Base-by-base conservation (phyloP, 306 rosid species). In the Castanea mollissima region DNA sequence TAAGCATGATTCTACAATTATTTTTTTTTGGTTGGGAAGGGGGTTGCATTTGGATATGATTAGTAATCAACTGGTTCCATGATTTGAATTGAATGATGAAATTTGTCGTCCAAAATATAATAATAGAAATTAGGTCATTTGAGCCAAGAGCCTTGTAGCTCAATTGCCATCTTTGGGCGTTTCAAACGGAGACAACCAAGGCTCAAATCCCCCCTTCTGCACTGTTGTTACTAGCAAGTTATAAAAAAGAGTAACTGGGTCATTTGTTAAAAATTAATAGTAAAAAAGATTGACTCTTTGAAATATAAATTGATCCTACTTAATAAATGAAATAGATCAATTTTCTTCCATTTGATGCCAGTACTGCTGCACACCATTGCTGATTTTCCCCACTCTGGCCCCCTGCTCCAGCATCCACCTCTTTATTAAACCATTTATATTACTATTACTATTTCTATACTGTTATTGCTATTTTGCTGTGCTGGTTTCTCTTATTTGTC, bases 1-100 rank as follows among this genome's bases (percentile, higher is more conserved):
- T 95, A 83, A 91, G 91, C 69, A 21, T 51, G 25, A 19, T 38
- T 82, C 56, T 60, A 46, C 13, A 10, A 12, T 7, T 9, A n/a
- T 41, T 44, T 46, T 11, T 49, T 49, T 38, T 38, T 38, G 11
- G 46, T 41, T 41, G 46, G 46, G 46, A 38, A 38, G 8, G 1
- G 38, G 2, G 14, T 23, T 23, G 18, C 5, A 60, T 60, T 60
- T 25, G 3, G 35, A 25, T 60, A 12, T 60, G 25, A 27, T 60
- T 9, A 8, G 65, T 62, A 25, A 14, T 12, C 5, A 12, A 62
- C 19, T 14, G 5, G 38, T 27, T 62, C 38, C 13, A 25, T 25
- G 29, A 13, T 27, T 62, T 27, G 29, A 25, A 62, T 62, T 13
- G 34, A 12, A 59, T 59, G 65, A 23, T 10, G 15, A 62, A 27